Conservation (phyloP, 2,329 filamentous ascomycete genomes). For the Alternaria brassicae region DNA sequence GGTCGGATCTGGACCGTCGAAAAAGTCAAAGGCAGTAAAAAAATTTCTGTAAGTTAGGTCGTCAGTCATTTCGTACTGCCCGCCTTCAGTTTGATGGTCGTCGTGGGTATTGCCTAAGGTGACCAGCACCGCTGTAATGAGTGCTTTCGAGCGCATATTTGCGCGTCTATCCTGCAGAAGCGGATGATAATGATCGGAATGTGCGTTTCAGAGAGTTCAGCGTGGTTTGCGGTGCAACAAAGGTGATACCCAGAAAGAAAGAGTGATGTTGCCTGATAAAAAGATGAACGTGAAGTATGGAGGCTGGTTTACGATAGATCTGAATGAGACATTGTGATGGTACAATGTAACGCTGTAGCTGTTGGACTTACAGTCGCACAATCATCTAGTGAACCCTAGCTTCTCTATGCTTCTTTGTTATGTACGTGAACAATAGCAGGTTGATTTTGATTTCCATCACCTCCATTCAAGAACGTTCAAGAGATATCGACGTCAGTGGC, state of each 20-base stretch:
- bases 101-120: constrained; percentile 11
- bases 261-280: neutral
- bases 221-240: neutral
- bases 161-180: neutral
- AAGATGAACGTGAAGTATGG: neutral
- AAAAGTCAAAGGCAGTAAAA: constrained; percentile 44
- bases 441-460: neutral
- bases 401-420: neutral
- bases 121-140: constrained; percentile 17
- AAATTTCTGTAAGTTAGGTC: constrained; percentile 43
- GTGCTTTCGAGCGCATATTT: constrained; percentile 4
- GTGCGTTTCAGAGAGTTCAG: neutral
- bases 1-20: constrained; percentile 37
- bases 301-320: neutral
- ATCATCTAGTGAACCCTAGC: neutral
- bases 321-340: neutral
- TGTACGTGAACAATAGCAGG: constrained; percentile 12
- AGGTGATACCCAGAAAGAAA: neutral
- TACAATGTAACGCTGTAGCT: neutral
- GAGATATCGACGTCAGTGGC: neutral
- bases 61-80: constrained; percentile 33
- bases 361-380: neutral
- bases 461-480: neutral
- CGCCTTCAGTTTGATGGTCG: neutral
- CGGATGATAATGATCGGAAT: neutral